phyloP scores from a whole-genome alignment of 176 grass and related monocot species.

The Triticum urartu region DNA sequence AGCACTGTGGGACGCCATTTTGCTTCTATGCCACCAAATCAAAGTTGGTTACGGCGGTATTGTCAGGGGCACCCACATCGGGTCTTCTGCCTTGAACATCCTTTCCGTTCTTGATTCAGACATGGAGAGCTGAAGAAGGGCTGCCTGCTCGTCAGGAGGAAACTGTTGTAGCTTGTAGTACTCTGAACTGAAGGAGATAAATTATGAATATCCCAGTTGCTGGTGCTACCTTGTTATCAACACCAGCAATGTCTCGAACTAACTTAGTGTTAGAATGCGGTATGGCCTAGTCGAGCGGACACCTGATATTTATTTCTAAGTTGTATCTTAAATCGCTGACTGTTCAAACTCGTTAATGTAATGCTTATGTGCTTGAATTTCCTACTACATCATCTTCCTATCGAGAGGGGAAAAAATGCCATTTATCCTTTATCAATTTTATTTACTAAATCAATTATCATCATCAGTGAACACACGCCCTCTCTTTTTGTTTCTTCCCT shows the following conservation, averaged over 20 bases:
- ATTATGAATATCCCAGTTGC: not conserved
- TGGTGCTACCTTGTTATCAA: slow-evolving; percentile 7
- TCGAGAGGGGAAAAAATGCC: too few relatives aligned
- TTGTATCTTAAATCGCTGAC: slow-evolving; percentile 23
- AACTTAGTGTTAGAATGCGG: slow-evolving; percentile 18
- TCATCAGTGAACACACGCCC: too few relatives aligned
- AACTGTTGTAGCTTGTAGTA: not conserved
- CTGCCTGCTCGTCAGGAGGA: not conserved
- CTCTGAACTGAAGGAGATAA: not conserved
- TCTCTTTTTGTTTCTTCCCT: too few relatives aligned
- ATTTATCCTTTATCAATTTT: too few relatives aligned
- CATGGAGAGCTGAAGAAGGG: slow-evolving; percentile 50
- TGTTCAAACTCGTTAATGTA: not conserved
- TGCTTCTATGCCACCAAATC: slow-evolving; percentile 91
- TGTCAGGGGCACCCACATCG: slow-evolving; percentile 85
- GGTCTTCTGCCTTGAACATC: slow-evolving; percentile 76
- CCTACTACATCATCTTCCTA: not conserved
- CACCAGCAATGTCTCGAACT: slow-evolving; percentile 15
- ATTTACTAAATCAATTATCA: too few relatives aligned
- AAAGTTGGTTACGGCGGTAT: slow-evolving; percentile 71
- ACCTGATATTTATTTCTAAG: slow-evolving; percentile 6
- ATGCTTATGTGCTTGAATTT: not conserved
- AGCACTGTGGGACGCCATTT: slow-evolving; percentile 92
- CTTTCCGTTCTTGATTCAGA: slow-evolving; percentile 73
- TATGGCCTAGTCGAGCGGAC: not conserved